Evolutionary conservation across 805 yeast species (phyloP), one percentile per base, ranked within the genome.

Genomic region (Suhomyces tanzawaensis): DNA sequence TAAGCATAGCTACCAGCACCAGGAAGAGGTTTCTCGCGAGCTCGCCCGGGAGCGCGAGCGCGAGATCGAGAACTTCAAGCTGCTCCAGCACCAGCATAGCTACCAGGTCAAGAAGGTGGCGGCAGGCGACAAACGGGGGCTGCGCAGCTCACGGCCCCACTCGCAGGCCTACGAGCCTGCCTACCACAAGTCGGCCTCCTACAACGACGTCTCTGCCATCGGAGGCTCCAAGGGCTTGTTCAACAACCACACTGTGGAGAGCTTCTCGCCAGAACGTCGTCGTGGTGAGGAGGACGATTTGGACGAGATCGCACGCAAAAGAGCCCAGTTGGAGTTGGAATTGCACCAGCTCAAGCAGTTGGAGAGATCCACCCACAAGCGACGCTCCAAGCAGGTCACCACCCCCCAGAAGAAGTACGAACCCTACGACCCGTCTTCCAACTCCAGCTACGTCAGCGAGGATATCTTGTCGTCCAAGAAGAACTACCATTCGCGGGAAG

Each of bases 281-380:
- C 33, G 30, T 14, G 39, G 25, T 18, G 34, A 39, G 24, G 51
- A 46, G 7, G 43, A 43, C 31, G 57, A 53, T 14, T 48, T 50
- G 16, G 60, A 62, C 30, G 69, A 62, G 27, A 55, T 68, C 23
- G 52, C 60, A 2, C 47, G 49, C 27, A 66, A 62, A 45, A 58
- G 62, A 39, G 68, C 61, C 29, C 69, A 64, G 46, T 57, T 69
- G 33, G 72, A 69, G 44, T 33, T 58, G 47, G 72, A 67, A 44
- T 52, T 69, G 30, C 57, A 58, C 26, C 62, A 59, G 24, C 52
- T 65, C 40, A 58, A 53, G 32, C 51, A 55, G 19, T 50, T 64
- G 47, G 68, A 65, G 41, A 51, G 36, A 29, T 34, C 40, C 13
- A 35, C 42, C 9, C 42, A 37, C 13, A 38, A 34, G 32, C 29